A percentile compares a stretch with the other conserved stretches of the same genome.
phyloP scores from a whole-genome alignment of 1,139 yeast species.

The Suhomyces maxii region DNA sequence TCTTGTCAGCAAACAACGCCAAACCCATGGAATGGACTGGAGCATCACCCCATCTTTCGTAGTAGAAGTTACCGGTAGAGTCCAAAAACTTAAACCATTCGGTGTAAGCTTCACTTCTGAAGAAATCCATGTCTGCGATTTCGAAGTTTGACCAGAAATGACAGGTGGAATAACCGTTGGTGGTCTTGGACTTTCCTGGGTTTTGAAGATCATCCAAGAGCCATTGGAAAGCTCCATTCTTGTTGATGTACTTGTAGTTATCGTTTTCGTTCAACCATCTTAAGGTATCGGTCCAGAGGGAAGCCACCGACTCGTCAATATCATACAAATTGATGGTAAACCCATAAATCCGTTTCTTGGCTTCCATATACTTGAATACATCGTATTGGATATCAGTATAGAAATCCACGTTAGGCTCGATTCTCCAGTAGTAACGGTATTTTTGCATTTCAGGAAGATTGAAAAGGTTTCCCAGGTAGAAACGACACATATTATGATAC shows the following conservation, averaged over 20 bases:
- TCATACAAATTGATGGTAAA: constrained; percentile 70
- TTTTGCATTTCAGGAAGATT: constrained; percentile 59
- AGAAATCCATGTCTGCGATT: constrained; percentile 79
- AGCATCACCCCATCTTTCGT: constrained; percentile 93
- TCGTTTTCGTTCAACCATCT: constrained; percentile 57
- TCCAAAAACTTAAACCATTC: constrained; percentile 68
- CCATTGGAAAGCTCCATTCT: constrained; percentile 67
- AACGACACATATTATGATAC: constrained; percentile 80
- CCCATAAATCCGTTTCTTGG: constrained; percentile 65
- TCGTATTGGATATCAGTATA: constrained; percentile 72
- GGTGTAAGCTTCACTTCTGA: constrained; percentile 62
- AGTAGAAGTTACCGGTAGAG: constrained; percentile 72
- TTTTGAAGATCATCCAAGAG: constrained; percentile 64
- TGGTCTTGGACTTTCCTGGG: constrained; percentile 51
- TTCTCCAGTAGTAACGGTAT: constrained; percentile 70
- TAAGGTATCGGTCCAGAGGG: constrained; percentile 71
- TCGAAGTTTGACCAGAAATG: constrained; percentile 91
- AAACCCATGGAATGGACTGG: constrained; percentile 81
- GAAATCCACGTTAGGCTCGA: constrained; percentile 74
- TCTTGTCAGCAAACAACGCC: constrained; percentile 69
- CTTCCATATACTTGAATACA: constrained; percentile 71
- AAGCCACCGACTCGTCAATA: constrained; percentile 58
- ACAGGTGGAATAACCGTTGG: constrained; percentile 78
- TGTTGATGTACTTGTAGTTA: constrained; percentile 58
- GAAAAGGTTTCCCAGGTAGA: constrained; percentile 63